Evolutionary conservation across 129 eudicot genomes (phyloP), one percentile per base, ranked within the genome.

Genomic region (Gnaphalium uliginosum): DNA sequence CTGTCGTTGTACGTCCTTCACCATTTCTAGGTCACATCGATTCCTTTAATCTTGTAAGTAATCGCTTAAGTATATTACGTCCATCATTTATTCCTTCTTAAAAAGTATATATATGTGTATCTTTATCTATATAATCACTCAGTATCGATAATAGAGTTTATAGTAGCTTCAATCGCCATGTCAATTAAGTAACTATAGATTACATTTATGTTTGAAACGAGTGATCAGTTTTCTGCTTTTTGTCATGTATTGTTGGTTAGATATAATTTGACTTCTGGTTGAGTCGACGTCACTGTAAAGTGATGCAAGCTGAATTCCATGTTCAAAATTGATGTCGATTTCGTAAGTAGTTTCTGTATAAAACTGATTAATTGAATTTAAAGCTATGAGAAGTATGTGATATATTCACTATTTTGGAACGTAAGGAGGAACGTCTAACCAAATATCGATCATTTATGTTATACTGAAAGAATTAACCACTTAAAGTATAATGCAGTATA

Each of bases 11-110:
- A 19, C 74, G 71, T 56, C 68, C 90, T 64, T 77, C 97, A 64
- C 78, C 89, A 51, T 85, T 88, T 79, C 87, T 85, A n/a, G 87
- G 97, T 67, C 81, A 76, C 72, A 25, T 74, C 74, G 79, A 79
- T 58, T 66, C 65, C 30, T 17, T 29, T n/a, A 18, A 23, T 26
- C 60, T 50, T 17, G 96, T 90, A 86, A 87, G 82, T 74, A 25
- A 74, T 73, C 35, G 25, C 61, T 37, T 6, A 57, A 13, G 14
- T 15, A 23, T 23, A 14, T 61, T 60, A 25, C 9, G 25, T 29
- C 21, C 25, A 5, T 8, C 11, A 5, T 19, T 35, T 39, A 11
- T 30, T 13, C 8, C 29, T 8, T 48, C n/a, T n/a, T n/a, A n/a
- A n/a, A 30, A 11, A 41, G 18, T 29, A 10, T 24, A 24, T 68